A percentile compares a stretch with the other conserved stretches of the same genome.
Conservation (phyloP, 2,329 filamentous ascomycete species). For the Albophoma yamanashiensis region DNA sequence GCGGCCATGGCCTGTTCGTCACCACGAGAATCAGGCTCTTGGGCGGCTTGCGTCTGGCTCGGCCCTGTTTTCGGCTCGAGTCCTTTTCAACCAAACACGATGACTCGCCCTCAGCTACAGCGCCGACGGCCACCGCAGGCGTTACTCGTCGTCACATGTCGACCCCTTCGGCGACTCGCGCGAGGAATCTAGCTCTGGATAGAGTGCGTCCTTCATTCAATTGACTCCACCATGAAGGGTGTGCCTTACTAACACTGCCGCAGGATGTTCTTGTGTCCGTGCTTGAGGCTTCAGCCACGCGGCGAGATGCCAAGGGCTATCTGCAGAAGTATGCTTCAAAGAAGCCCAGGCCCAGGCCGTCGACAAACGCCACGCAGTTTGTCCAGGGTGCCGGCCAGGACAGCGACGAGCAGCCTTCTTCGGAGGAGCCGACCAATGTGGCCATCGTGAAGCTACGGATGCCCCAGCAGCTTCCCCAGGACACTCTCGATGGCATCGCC, state of each 20-base stretch:
- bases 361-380: conserved; percentile 18
- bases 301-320: conserved; percentile 85
- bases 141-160: conserved; percentile 15
- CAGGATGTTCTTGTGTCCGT: conserved; percentile 82
- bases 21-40: not conserved
- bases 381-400: conserved; percentile 18
- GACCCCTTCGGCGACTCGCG: conserved; percentile 15
- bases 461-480: conserved; percentile 59
- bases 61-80: not conserved
- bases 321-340: conserved; percentile 64
- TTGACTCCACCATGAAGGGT: not conserved
- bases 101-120: conserved; percentile 1
- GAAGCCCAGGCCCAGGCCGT: conserved; percentile 9
- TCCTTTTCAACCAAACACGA: not conserved
- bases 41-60: not conserved
- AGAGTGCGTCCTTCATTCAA: conserved; percentile 12
- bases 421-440: conserved; percentile 36
- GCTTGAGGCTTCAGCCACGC: conserved; percentile 80
- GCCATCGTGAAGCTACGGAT: conserved; percentile 77
- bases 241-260: not conserved
- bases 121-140: conserved; percentile 5
- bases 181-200: conserved; percentile 20
- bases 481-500: conserved; percentile 62
- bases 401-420: conserved; percentile 3
- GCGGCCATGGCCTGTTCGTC: conserved; percentile 10